Percentiles rank a stretch among this genome's conserved stretches.
Evolutionary conservation across 148 eudicot genomes (phyloP).

Genomic region (Amaranthus hypochondriacus): DNA sequence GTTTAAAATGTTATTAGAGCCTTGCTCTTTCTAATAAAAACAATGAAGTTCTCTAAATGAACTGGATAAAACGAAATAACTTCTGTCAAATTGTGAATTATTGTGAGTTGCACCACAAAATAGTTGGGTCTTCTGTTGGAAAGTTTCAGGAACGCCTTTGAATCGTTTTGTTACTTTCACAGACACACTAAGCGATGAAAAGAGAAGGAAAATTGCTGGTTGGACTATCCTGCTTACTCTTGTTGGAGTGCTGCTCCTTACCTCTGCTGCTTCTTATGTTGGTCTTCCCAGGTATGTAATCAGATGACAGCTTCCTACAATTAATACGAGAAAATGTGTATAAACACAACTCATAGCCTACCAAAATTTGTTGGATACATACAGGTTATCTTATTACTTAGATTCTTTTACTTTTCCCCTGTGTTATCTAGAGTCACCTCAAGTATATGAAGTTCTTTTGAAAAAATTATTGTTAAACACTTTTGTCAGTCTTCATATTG

Average conservation of each 20-base stretch:
- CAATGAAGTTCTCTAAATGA: background rate
- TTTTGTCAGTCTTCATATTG: no score
- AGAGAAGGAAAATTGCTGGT: conserved; percentile 43
- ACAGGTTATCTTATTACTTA: no score
- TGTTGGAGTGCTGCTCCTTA: conserved; percentile 39
- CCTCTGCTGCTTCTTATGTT: conserved; percentile 46
- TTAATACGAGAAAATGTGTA: background rate
- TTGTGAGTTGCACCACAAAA: background rate
- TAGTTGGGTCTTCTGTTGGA: background rate
- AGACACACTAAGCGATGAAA: conserved; percentile 33
- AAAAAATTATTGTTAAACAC: no score
- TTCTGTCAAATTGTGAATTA: background rate
- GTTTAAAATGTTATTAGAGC: background rate
- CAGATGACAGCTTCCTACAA: background rate
- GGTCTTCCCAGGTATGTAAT: conserved; percentile 37
- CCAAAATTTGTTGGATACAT: no score
- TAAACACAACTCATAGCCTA: background rate
- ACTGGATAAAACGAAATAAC: background rate
- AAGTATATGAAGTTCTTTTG: no score
- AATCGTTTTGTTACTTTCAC: conserved; percentile 7
- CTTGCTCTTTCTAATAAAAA: background rate
- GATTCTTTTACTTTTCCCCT: no score
- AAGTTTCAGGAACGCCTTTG: background rate
- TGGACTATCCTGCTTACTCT: conserved; percentile 47
- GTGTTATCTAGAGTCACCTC: no score